A percentile compares a stretch with the other conserved stretches of the same genome.
These are phyloP conservation scores for Sphagnum magellanicum DNA, from an alignment of 228 moss, liverwort and hornwort species.

Conservation along the genomic window DNA sequence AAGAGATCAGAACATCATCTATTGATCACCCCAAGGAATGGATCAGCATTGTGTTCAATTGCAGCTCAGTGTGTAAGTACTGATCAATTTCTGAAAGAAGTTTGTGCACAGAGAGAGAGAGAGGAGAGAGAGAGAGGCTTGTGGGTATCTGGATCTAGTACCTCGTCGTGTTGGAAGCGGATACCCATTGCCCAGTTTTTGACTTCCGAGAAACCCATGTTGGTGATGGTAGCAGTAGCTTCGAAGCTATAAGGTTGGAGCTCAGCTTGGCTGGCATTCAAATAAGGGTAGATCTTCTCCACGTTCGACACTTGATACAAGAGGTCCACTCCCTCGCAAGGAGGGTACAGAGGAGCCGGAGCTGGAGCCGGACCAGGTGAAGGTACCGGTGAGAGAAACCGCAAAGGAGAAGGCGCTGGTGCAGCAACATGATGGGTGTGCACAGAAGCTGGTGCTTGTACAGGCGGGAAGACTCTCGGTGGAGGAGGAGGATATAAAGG, in stretches of 20 bases:
- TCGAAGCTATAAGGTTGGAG: conserved; percentile 2
- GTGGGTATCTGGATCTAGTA: background rate
- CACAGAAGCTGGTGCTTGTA: too few species aligned
- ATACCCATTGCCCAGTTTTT: conserved; percentile 8
- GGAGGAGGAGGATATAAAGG: too few species aligned
- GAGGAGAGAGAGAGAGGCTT: background rate
- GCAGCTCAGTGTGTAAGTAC: too few species aligned
- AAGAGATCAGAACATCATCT: too few species aligned
- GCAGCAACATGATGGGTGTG: too few species aligned
- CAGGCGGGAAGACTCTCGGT: too few species aligned
- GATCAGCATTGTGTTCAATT: too few species aligned
- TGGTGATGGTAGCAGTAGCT: conserved; percentile 4
- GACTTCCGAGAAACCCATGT: conserved; percentile 4
- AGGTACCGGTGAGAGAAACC: too few species aligned
- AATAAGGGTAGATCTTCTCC: background rate
- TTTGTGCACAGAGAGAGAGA: too few species aligned
- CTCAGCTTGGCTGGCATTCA: background rate
- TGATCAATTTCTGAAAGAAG: too few species aligned
- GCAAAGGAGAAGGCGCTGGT: too few species aligned
- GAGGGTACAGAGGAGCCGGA: background rate
- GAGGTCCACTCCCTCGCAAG: background rate
- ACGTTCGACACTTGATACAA: background rate
- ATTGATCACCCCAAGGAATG: background rate
- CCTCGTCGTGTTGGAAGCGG: conserved; percentile 4
- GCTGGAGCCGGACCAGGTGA: background rate